Conservation (phyloP, 1,139 yeast species). For the Komagataea norvegica region DNA sequence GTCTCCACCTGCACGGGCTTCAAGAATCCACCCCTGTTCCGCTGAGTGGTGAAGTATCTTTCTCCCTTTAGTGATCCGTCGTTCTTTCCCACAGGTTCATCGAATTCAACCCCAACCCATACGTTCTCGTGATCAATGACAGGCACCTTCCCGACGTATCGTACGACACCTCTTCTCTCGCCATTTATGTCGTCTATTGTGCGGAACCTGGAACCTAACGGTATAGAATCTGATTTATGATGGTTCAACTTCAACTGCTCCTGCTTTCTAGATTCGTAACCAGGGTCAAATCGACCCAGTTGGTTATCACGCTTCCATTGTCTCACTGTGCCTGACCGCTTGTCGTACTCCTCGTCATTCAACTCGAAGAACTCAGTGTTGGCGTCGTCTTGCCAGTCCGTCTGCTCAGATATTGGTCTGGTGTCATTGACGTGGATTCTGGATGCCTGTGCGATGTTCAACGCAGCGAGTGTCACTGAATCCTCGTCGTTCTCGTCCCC, state of each 20-base stretch:
- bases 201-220: constrained; percentile 23
- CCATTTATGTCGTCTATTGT: constrained; percentile 42
- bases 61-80: constrained; percentile 70
- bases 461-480: constrained; percentile 5
- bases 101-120: constrained; percentile 85
- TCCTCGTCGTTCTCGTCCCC: constrained; percentile 25
- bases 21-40: constrained; percentile 61
- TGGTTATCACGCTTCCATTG: constrained; percentile 68
- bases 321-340: constrained; percentile 57
- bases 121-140: constrained; percentile 44
- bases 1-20: constrained; percentile 34
- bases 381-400: constrained; percentile 34
- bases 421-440: constrained; percentile 53
- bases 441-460: constrained; percentile 22
- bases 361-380: constrained; percentile 43
- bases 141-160: constrained; percentile 62
- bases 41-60: constrained; percentile 55
- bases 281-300: constrained; percentile 70
- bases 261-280: constrained; percentile 32
- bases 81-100: constrained; percentile 70
- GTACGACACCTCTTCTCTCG: constrained; percentile 63
- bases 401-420: constrained; percentile 46
- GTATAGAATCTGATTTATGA: constrained; percentile 24
- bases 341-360: constrained; percentile 64
- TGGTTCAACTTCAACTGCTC: constrained; percentile 28